Conservation (phyloP, 345 rosid genomes). For the Hibiscus trionum region DNA sequence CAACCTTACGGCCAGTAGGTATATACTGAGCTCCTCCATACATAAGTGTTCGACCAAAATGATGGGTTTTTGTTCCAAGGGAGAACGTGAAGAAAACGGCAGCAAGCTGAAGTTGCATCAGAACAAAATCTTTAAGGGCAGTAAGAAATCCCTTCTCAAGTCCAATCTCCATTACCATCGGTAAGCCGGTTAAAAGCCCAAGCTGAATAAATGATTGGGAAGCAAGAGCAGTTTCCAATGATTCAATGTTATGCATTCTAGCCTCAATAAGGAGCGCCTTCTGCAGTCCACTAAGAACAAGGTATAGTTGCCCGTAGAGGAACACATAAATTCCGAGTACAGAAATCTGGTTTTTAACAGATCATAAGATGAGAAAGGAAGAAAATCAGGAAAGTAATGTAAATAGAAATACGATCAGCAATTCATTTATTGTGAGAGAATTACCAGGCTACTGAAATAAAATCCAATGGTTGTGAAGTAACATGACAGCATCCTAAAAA, state of each 20-base stretch:
- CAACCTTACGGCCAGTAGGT: constrained; percentile 92
- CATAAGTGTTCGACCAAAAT: constrained; percentile 81
- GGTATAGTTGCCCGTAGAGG: constrained; percentile 90
- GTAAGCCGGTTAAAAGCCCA: constrained; percentile 90
- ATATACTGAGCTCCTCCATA: constrained; percentile 93
- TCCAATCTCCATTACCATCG: constrained; percentile 98
- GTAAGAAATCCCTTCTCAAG: constrained; percentile 90
- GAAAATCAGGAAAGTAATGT: background rate
- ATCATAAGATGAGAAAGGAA: background rate
- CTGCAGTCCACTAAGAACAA: constrained; percentile 90
- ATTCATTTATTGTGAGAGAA: background rate
- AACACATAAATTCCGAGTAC: constrained; percentile 78
- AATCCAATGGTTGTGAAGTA: constrained; percentile 95
- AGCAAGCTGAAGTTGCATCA: constrained; percentile 95
- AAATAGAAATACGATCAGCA: background rate
- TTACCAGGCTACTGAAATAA: constrained; percentile 89
- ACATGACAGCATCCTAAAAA: constrained; percentile 92
- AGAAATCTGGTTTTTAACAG: constrained; percentile 46
- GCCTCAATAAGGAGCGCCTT: constrained; percentile 65
- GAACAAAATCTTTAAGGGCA: constrained; percentile 87
- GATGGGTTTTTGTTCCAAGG: constrained; percentile 83
- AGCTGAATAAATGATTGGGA: constrained; percentile 97
- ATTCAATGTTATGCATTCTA: constrained; percentile 62
- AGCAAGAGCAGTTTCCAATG: constrained; percentile 92
- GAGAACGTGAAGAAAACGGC: constrained; percentile 96